phyloP scores from a whole-genome alignment of 2,329 filamentous ascomycete species.

The Trichoderma endophyticum region DNA sequence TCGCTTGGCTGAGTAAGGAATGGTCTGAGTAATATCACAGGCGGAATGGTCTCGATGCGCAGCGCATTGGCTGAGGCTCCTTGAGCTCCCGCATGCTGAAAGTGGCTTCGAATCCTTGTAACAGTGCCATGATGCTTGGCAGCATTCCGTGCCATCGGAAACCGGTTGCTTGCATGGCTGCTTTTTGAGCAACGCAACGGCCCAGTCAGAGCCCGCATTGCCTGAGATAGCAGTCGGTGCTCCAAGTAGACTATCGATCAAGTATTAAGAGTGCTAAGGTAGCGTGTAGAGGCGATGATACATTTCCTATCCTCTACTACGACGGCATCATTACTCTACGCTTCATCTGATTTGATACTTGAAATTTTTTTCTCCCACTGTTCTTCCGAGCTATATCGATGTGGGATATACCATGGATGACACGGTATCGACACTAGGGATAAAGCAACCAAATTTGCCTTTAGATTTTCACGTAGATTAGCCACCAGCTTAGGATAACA shows the following conservation, averaged over 20 bases:
- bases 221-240: not conserved
- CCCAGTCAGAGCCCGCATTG: not conserved
- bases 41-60: not conserved
- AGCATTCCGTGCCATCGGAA: not conserved
- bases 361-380: not conserved
- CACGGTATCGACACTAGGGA: not conserved
- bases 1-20: not conserved
- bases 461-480: not conserved
- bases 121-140: not conserved
- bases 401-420: not conserved
- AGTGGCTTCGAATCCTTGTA: not conserved
- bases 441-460: not conserved
- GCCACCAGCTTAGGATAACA: not conserved
- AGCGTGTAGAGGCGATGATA: not conserved
- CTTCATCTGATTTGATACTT: not conserved
- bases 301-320: not conserved
- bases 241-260: not conserved
- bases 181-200: not conserved
- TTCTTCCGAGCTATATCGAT: not conserved
- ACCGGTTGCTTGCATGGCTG: not conserved
- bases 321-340: not conserved
- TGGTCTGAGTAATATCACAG: not conserved
- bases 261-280: not conserved
- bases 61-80: not conserved
- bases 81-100: not conserved